Evolutionary conservation across 495 filamentous ascomycete genomes (phyloP), one percentile per base, ranked within the genome.

Genomic region (Xylaria castorea): DNA sequence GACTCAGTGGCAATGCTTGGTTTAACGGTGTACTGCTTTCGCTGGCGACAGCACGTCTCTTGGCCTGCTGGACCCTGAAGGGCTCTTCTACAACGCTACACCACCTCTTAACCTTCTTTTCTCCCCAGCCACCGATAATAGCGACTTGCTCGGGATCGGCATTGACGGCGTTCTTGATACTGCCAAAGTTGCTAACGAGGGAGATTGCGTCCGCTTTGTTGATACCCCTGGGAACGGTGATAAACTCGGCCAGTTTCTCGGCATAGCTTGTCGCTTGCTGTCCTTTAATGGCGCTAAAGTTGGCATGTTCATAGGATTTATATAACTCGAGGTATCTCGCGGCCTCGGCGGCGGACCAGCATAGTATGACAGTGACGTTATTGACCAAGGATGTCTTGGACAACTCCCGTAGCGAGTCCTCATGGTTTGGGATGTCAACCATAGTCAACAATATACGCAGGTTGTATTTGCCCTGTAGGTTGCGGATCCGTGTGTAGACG

Each of bases 141-240:
- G 89, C 87, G 57, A 98, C 85, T 80, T 97, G 92, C 75, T 99
- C 97, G 1, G 92, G 90, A 16, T 89, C 86, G 18, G 93, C 95
- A 83, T 98, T 98, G 44, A 98, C 83, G 0, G 95, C 96, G 32
- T 92, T 91, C 75, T 91, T 88, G 40, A 98, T 79, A 68, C 91
- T 95, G 6, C 97, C 97, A 83, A 98, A 98, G 20, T 90, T 92
- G 46, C 91, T 90, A 8, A 98, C 93, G 50, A 98, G 83, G 50
- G 92, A 91, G 3, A 97, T 89, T 0, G 97, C 93, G 81, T 99
- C 95, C 5, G 94, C 93, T 80, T 97, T 97, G 80, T 98, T 99
- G 75, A 99, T 91, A 40, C 90, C 92, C 65, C 95, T 85, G 9
- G 97, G 94, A 5, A 91, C 89, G 0, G 97, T 98, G 46, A 98